phyloP scores from a whole-genome alignment of 305 asterid species.

The Coffea humblotiana region DNA sequence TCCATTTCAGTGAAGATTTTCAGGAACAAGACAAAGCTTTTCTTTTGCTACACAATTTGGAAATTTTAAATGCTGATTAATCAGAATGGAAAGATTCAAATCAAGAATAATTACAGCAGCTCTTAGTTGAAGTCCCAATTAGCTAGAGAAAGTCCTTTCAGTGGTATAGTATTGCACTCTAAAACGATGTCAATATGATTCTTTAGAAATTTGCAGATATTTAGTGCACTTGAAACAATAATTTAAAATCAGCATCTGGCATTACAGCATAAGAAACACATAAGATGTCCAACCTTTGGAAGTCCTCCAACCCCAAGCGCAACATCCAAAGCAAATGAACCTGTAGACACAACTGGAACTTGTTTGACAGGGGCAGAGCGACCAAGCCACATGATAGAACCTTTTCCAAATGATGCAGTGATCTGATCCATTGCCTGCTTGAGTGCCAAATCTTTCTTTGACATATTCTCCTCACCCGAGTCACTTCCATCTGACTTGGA shows the following conservation, averaged over 20 bases:
- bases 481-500: conserved; percentile 68
- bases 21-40: not conserved
- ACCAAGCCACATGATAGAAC: conserved; percentile 98
- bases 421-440: conserved; percentile 88
- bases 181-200: not conserved
- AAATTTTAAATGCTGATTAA: not conserved
- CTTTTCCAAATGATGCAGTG: conserved; percentile 77
- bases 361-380: conserved; percentile 52
- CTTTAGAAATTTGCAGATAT: not conserved
- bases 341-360: conserved; percentile 88
- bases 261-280: conserved; percentile 7
- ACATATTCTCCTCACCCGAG: conserved; percentile 82
- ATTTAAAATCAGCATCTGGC: not conserved
- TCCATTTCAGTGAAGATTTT: not conserved
- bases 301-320: conserved; percentile 92
- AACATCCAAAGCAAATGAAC: conserved; percentile 80
- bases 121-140: not conserved
- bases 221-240: not conserved
- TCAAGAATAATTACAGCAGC: not conserved
- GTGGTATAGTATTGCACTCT: not conserved
- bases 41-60: not conserved
- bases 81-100: not conserved
- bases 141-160: not conserved
- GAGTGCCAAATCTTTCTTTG: conserved; percentile 92
- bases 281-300: conserved; percentile 62